Base-by-base conservation (phyloP, 768 basidiomycete species). In the Vararia minispora region DNA sequence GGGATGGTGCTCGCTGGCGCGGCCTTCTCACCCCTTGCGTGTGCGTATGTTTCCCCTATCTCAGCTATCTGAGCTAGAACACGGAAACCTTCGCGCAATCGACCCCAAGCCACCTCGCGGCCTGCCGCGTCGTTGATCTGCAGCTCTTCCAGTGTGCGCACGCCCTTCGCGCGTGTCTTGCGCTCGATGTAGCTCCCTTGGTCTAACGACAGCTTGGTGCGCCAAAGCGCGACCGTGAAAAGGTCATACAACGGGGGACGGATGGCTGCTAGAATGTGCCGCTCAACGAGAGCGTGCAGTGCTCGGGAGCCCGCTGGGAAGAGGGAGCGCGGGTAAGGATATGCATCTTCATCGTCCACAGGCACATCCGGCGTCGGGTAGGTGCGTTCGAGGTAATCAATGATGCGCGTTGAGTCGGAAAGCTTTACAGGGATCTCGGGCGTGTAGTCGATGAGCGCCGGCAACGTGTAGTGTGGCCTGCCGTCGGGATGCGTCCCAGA, bases 361-460 rank as follows among this genome's bases (percentile, higher is more conserved):
- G 33, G 30, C 31, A 30, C 39, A 5, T 51, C 52, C 6, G 44
- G 47, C 21, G 40, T 35, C 13, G 46, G 43, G 26, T 50, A 55
- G n/a, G 49, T 51, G 14, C 37, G 48, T 25, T 65, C 63, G 27
- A 65, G 56, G 43, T 64, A 62, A 34, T 58, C 54, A 17, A 61
- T 48, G 32, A 65, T 65, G 14, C 53, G 53, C 3, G 50, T 51
- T 6, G 60, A 62, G 37, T 65, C 61, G 5, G 60, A 55, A 3
- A 62, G 28, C n/a, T 47, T 35, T 6, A 54, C 41, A 21, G 53
- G 51, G 16, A 44, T 33, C 3, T 49, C 32, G 33, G 44, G 39
- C n/a, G 49, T 40, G 17, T 50, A 23, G 44, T 49, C 51, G 13
- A 50, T 40, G n/a, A 61, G 49, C 16, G 57, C n/a, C n/a, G n/a